These are phyloP conservation scores for Penicillium sp. DNA, from an alignment of 2,329 filamentous ascomycete genomes.

Conservation along the genomic window DNA sequence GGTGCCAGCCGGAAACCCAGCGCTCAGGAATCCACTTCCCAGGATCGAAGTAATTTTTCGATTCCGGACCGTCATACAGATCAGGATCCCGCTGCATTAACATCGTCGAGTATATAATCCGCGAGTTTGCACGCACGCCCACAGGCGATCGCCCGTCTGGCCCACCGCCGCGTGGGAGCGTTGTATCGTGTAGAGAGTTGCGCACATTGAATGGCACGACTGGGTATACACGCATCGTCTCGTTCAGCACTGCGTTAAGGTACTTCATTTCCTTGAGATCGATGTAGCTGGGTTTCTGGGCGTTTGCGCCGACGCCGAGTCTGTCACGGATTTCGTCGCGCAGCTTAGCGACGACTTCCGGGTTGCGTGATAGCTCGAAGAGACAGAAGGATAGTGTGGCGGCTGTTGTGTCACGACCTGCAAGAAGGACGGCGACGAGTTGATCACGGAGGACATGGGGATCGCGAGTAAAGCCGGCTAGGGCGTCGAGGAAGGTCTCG, in stretches of 20 bases:
- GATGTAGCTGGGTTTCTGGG: constrained; percentile 60
- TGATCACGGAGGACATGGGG: constrained; percentile 72
- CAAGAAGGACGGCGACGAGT: constrained; percentile 75
- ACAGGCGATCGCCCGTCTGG: constrained; percentile 46
- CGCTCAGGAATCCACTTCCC: constrained; percentile 50
- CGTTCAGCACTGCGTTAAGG: constrained; percentile 67
- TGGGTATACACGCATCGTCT: constrained; percentile 75
- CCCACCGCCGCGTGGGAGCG: constrained; percentile 64
- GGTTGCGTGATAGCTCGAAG: constrained; percentile 75
- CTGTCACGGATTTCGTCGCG: constrained; percentile 67
- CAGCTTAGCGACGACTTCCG: constrained; percentile 64
- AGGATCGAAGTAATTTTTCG: constrained; percentile 41
- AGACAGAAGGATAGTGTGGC: constrained; percentile 75
- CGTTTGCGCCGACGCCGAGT: constrained; percentile 60
- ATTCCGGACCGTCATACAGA: constrained; percentile 46
- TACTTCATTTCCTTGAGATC: constrained; percentile 88
- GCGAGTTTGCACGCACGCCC: constrained; percentile 48
- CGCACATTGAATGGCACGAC: constrained; percentile 78
- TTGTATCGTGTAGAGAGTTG: constrained; percentile 68
- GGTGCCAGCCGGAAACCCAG: constrained; percentile 51
- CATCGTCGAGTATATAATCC: constrained; percentile 52
- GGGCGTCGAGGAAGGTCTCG: constrained; percentile 82
- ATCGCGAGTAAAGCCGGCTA: constrained; percentile 73
- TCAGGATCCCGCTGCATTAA: constrained; percentile 52
- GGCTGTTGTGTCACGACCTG: constrained; percentile 81